Conservation (phyloP, 2,329 filamentous ascomycete species). For the Laburnicola sp. region DNA sequence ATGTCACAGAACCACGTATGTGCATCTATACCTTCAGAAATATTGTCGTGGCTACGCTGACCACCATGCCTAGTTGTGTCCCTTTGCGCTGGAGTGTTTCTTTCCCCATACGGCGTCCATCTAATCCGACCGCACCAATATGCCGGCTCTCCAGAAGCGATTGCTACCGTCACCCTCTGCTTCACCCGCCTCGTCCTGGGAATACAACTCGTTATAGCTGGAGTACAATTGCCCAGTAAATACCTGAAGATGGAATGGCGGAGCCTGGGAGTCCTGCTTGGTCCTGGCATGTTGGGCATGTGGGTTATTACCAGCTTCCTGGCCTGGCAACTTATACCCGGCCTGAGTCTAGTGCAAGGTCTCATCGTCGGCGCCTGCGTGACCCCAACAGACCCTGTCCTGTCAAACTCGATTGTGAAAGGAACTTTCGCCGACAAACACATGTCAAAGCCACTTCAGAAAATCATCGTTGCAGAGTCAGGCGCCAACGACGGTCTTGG, state of each 20-base stretch:
- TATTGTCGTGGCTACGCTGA: no score
- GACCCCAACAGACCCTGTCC: slow-evolving; percentile 83
- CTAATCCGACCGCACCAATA: slow-evolving; percentile 72
- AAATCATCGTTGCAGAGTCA: slow-evolving; percentile 65
- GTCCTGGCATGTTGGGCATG: slow-evolving; percentile 80
- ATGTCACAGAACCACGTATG: slow-evolving; percentile 43
- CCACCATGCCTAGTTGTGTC: slow-evolving; percentile 70
- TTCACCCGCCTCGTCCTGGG: slow-evolving; percentile 82
- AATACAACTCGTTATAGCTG: slow-evolving; percentile 81
- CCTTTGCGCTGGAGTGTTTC: slow-evolving; percentile 70
- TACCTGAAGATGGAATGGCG: slow-evolving; percentile 77
- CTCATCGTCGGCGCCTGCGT: no score
- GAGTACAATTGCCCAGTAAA: slow-evolving; percentile 78
- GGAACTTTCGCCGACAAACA: slow-evolving; percentile 87
- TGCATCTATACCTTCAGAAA: no score
- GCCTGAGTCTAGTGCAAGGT: slow-evolving; percentile 71
- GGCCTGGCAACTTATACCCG: slow-evolving; percentile 72
- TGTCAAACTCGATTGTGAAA: slow-evolving; percentile 85
- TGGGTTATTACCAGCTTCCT: slow-evolving; percentile 77
- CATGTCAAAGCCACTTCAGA: slow-evolving; percentile 74
- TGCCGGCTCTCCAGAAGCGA: slow-evolving; percentile 58
- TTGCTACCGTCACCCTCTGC: slow-evolving; percentile 72
- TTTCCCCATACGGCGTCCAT: slow-evolving; percentile 73
- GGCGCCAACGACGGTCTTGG: slow-evolving; percentile 83
- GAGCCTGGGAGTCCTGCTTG: slow-evolving; percentile 70